Base-by-base conservation (phyloP, 176 grass and related monocot genomes). In the Pharus latifolius region DNA sequence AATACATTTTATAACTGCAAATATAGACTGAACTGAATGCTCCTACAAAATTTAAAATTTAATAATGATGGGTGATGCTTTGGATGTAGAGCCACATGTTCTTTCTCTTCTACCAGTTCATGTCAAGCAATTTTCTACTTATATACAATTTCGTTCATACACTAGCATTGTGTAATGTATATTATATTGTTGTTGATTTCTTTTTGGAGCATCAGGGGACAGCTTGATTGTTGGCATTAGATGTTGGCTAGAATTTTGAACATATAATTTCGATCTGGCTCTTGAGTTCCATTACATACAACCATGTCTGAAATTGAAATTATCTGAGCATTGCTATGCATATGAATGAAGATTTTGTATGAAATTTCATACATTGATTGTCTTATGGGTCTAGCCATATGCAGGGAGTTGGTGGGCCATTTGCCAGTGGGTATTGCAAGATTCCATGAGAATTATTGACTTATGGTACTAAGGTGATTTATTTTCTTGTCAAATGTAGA, bases 401-500 rank as follows among this genome's bases (percentile, higher is more conserved):
- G n/a, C n/a, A n/a, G n/a, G n/a, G n/a, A n/a, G n/a, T n/a, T n/a
- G n/a, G n/a, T n/a, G n/a, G n/a, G n/a, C n/a, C n/a, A n/a, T n/a
- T n/a, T n/a, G n/a, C n/a, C n/a, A n/a, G n/a, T n/a, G n/a, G n/a
- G n/a, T n/a, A n/a, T n/a, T n/a, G n/a, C n/a, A n/a, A n/a, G n/a
- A n/a, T n/a, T n/a, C n/a, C n/a, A n/a, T n/a, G n/a, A n/a, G n/a
- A n/a, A n/a, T 12, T 35, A n/a, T 37, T 20, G 12, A 77, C 42
- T 45, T 63, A 11, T 19, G 28, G 9, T 35, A 34, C 7, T 14
- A 15, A 9, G 45, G 23, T 33, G 29, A 3, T 46, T 4, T 43
- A 5, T 27, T 41, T 66, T 9, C 51, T 77, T 56, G n/a, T 69
- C 11, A 35, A 65, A 80, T 79, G 49, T 68, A 97, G 94, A 97